Evolutionary conservation across 2,329 filamentous ascomycete genomes (phyloP).

Genomic region (Alternaria novae-zelandiae): DNA sequence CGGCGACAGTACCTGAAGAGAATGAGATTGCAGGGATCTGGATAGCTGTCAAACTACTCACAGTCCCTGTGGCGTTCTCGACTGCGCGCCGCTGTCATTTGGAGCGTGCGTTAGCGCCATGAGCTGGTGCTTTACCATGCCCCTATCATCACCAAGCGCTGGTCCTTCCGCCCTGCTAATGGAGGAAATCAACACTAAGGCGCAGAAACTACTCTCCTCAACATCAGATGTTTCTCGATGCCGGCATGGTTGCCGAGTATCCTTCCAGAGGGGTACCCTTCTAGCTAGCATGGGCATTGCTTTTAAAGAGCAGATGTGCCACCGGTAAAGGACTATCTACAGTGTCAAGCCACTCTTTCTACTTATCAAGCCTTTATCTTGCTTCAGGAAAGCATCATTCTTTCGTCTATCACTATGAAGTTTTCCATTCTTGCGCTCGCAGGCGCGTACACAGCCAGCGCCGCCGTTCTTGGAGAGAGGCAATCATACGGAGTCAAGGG

Average conservation of each 20-base stretch:
- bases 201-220: background rate
- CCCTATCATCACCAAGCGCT: background rate
- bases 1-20: background rate
- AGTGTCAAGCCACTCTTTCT: background rate
- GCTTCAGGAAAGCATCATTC: background rate
- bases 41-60: background rate
- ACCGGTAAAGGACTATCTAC: background rate
- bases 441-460: constrained; percentile 2
- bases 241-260: background rate
- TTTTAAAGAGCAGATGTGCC: background rate
- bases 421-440: constrained; percentile 1
- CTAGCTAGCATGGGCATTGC: background rate
- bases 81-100: background rate
- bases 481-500: background rate
- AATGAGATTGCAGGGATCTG: background rate
- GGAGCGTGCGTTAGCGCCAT: background rate
- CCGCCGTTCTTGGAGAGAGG: constrained; percentile 1
- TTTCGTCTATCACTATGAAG: constrained; percentile 3
- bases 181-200: background rate
- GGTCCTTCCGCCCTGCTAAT: background rate
- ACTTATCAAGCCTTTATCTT: background rate
- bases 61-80: background rate
- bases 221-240: background rate
- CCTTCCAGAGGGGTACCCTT: background rate
- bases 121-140: background rate